Percentiles rank a stretch among this genome's conserved stretches.
Conservation (phyloP, 2,329 filamentous ascomycete genomes). For the Geoglossum cookeanum region DNA sequence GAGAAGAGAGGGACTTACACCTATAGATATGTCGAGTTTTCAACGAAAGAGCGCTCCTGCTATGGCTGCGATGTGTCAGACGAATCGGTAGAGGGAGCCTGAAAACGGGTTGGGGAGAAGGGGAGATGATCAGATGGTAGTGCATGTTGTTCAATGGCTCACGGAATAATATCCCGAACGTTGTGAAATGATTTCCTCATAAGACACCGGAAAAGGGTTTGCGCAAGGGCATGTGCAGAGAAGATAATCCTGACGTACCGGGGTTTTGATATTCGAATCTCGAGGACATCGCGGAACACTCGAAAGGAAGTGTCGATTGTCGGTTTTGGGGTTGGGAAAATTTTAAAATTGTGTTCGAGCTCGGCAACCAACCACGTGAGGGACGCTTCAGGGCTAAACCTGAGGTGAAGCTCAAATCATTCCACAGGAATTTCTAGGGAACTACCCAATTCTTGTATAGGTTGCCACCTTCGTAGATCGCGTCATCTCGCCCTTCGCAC, state of each 20-base stretch:
- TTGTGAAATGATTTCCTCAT: constrained; percentile 6
- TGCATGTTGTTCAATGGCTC: constrained; percentile 9
- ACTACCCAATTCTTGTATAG: too few relatives aligned
- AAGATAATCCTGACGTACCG: neutral
- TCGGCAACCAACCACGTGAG: neutral
- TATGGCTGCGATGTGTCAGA: neutral
- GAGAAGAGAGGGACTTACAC: neutral
- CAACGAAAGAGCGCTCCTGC: neutral
- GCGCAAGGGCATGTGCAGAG: neutral
- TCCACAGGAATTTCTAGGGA: too few relatives aligned
- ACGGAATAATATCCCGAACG: constrained; percentile 6
- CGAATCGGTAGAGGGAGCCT: neutral
- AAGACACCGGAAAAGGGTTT: neutral
- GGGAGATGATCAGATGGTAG: constrained; percentile 6
- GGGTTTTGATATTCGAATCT: neutral
- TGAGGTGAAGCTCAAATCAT: neutral
- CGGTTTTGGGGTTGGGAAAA: too few relatives aligned
- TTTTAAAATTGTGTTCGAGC: too few relatives aligned
- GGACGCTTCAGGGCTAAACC: neutral
- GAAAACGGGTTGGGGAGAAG: neutral
- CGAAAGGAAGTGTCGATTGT: neutral
- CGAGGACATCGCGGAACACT: neutral
- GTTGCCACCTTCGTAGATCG: too few relatives aligned
- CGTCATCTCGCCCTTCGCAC: too few relatives aligned
- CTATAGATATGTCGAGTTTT: too few relatives aligned